Conservation (phyloP, 257 asterid species). For the Solanum chmielewskii region DNA sequence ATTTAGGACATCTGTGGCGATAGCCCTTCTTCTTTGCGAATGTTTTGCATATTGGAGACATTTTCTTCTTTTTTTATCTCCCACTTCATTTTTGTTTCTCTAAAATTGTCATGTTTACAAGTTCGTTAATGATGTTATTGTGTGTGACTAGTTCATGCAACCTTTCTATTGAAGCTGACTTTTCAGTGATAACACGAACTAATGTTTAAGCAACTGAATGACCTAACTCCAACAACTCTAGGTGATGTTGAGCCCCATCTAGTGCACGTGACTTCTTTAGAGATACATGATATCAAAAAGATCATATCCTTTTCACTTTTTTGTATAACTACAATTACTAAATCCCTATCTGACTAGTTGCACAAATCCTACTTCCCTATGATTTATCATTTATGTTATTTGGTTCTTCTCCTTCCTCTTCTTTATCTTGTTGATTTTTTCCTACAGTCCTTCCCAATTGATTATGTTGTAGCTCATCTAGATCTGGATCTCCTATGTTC, state of each 20-base stretch:
- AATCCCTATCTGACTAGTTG: no score
- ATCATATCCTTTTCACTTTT: neutral
- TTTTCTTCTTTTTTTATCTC: neutral
- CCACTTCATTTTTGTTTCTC: no score
- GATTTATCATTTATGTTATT: neutral
- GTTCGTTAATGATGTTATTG: neutral
- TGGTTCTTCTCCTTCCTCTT: neutral
- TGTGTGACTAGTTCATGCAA: neutral
- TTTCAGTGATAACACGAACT: no score
- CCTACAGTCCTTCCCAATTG: neutral
- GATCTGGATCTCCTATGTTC: neutral
- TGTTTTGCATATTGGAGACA: neutral
- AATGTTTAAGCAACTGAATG: no score
- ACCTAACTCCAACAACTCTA: neutral
- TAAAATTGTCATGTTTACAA: no score
- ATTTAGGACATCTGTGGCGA: neutral
- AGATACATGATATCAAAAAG: neutral
- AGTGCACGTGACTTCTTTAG: neutral
- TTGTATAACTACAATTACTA: neutral
- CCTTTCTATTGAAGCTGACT: neutral
- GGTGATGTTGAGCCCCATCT: neutral
- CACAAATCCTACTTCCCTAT: neutral
- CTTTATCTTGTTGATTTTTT: neutral
- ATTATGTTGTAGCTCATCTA: neutral
- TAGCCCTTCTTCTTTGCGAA: no score